Base-by-base conservation (phyloP, 1,139 yeast genomes). In the Sugiyamaella novakii region DNA sequence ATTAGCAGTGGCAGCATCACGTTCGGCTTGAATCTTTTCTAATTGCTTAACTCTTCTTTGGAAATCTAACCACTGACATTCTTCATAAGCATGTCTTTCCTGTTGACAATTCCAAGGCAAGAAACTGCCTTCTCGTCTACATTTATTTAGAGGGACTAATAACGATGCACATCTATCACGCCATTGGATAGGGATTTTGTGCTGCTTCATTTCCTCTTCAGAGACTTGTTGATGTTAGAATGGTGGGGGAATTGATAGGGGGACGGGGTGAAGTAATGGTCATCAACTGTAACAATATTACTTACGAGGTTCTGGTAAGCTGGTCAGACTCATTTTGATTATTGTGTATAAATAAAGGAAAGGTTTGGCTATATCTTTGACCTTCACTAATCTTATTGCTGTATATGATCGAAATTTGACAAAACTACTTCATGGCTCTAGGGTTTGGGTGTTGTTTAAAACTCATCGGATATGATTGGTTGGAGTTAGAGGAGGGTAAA, bases 81-180 rank as follows among this genome's bases (percentile, higher is more conserved):
- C 87, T 70, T 87, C 95, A 77, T 91, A 87, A 38, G 81, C 79
- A 60, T 87, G 95, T 68, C 89, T 81, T 70, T 84, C 89, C 58
- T 83, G 85, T 55, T 78, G 77, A 70, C 96, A 87, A 63, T 80
- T 82, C 84, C 84, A 80, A 25, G 85, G 85, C 63, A 79, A 55
- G 58, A 70, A 80, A 63, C 72, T 69, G 12, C 77, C 75, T 56
- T 79, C 81, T 47, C 72, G 68, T 53, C 84, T 77, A 63, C 85
- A 80, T 59, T 77, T 76, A 66, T 78, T 78, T 50, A 80, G 67
- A 17, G 95, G 84, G 21, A 80, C 85, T 63, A 84, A 77, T 63
- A 87, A 75, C 27, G 83, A 77, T 3, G 95, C 94, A 69, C 96
- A 87, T 70, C 95, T 80, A 67, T 87, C 96, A 63, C 96, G 78